Conservation (phyloP, 2,329 filamentous ascomycete genomes). For the Gyromitra esculenta region DNA sequence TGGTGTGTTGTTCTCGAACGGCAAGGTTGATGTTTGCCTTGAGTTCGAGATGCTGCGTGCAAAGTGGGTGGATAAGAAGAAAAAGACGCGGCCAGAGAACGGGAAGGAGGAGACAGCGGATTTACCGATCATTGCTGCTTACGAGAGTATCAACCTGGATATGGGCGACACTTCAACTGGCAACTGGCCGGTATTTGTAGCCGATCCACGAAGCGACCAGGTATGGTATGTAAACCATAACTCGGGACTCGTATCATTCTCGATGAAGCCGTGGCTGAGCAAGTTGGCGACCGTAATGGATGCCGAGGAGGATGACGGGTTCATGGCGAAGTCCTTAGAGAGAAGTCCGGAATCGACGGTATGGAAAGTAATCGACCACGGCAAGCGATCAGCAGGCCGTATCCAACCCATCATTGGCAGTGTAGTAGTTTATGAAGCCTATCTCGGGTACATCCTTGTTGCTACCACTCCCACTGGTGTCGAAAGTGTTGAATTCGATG, state of each 20-base stretch:
- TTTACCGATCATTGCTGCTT: slow-evolving; percentile 56
- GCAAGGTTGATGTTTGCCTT: slow-evolving; percentile 55
- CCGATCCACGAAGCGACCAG: slow-evolving; percentile 54
- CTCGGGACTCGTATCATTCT: slow-evolving; percentile 55
- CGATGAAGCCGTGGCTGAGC: slow-evolving; percentile 55
- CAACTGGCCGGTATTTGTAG: slow-evolving; percentile 55
- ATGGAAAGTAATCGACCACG: slow-evolving; percentile 42
- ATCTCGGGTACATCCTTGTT: slow-evolving; percentile 57
- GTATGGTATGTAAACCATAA: slow-evolving; percentile 56
- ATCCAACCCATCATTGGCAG: slow-evolving; percentile 53
- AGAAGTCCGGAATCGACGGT: slow-evolving; percentile 45
- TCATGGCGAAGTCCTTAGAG: slow-evolving; percentile 45
- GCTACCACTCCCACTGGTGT: slow-evolving; percentile 51
- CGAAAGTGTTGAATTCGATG: slow-evolving; percentile 52
- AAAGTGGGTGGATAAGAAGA: slow-evolving; percentile 56
- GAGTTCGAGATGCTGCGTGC: slow-evolving; percentile 56
- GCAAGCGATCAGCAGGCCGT: slow-evolving; percentile 14
- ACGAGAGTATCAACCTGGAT: slow-evolving; percentile 56
- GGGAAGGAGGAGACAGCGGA: slow-evolving; percentile 49
- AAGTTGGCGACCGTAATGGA: slow-evolving; percentile 46
- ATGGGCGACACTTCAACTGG: slow-evolving; percentile 40
- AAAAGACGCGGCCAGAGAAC: slow-evolving; percentile 7
- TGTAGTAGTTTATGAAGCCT: slow-evolving; percentile 56
- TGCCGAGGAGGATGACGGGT: slow-evolving; percentile 51
- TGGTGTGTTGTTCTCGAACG: slow-evolving; percentile 53